Conservation (phyloP, 768 basidiomycete species). For the Rhodosporidiobolus odoratus region DNA sequence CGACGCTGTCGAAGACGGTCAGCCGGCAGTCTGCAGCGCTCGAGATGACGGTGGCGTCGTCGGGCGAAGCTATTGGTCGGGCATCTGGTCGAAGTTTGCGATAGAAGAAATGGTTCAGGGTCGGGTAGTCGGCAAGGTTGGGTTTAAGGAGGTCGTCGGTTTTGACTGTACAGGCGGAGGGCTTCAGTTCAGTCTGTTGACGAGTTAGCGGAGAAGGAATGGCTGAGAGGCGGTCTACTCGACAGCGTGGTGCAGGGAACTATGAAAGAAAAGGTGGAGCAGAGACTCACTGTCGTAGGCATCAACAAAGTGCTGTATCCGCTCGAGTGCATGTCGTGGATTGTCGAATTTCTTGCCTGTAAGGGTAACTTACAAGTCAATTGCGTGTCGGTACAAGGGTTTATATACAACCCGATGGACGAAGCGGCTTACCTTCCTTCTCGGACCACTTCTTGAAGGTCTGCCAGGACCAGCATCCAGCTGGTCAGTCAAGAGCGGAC, state of each 20-base stretch:
- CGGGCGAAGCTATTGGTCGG: constrained; percentile 58
- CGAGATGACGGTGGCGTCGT: constrained; percentile 56
- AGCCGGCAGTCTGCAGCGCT: constrained; percentile 69
- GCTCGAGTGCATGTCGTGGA: constrained; percentile 25
- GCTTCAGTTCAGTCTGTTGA: too few species aligned
- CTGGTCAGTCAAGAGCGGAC: too few species aligned
- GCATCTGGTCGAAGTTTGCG: constrained; percentile 53
- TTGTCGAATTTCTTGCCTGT: constrained; percentile 26
- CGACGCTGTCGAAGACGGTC: constrained; percentile 60
- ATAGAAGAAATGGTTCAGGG: constrained; percentile 75
- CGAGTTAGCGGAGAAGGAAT: too few species aligned
- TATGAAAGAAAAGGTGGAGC: constrained; percentile 54
- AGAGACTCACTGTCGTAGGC: constrained; percentile 48
- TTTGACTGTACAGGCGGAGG: too few species aligned
- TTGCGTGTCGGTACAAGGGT: too few species aligned
- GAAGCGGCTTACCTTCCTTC: neutral
- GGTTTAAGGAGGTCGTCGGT: constrained; percentile 60
- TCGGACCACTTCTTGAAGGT: constrained; percentile 4
- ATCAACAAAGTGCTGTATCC: constrained; percentile 47
- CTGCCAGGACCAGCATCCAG: neutral
- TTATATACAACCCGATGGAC: neutral
- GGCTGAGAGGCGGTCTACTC: too few species aligned
- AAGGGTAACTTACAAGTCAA: neutral
- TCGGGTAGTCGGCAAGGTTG: constrained; percentile 59
- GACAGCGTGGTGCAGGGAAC: constrained; percentile 55